A percentile compares a stretch with the other conserved stretches of the same genome.
phyloP scores from a whole-genome alignment of 495 filamentous ascomycete genomes.

The Amniculicola lignicola region DNA sequence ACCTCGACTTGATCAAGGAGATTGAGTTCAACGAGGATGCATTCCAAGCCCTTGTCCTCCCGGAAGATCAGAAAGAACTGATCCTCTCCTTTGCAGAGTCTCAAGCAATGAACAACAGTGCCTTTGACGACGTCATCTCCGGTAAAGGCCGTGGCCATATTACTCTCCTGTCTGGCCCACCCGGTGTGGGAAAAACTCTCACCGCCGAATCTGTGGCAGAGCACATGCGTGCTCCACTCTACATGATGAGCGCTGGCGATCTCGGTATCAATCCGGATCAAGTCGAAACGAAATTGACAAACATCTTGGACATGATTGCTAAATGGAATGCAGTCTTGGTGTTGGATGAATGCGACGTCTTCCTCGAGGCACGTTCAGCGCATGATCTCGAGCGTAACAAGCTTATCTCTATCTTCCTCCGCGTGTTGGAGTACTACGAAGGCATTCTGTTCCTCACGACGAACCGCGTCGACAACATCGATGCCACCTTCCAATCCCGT shows the following conservation, averaged over 20 bases:
- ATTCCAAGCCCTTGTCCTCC: constrained; percentile 48
- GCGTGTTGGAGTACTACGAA: constrained; percentile 27
- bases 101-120: constrained; percentile 42
- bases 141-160: constrained; percentile 47
- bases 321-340: constrained; percentile 22
- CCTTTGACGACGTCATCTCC: constrained; percentile 55
- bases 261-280: constrained; percentile 12
- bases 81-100: constrained; percentile 52
- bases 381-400: constrained; percentile 24
- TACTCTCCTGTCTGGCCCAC: constrained; percentile 40
- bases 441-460: constrained; percentile 33
- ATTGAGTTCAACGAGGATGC: constrained; percentile 43
- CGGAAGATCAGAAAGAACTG: constrained; percentile 45
- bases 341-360: constrained; percentile 26
- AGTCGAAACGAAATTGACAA: constrained; percentile 17
- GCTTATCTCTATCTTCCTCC: constrained; percentile 24
- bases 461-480: constrained; percentile 26
- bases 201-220: constrained; percentile 26
- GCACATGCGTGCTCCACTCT: constrained; percentile 20
- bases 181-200: constrained; percentile 36
- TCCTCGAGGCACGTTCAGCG: constrained; percentile 17
- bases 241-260: constrained; percentile 23
- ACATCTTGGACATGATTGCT: constrained; percentile 17
- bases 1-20: constrained; percentile 42
- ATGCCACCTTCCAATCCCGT: constrained; percentile 20